These are phyloP conservation scores for Corynascus novoguineensis DNA, from an alignment of 495 filamentous ascomycete genomes.

Conservation along the genomic window DNA sequence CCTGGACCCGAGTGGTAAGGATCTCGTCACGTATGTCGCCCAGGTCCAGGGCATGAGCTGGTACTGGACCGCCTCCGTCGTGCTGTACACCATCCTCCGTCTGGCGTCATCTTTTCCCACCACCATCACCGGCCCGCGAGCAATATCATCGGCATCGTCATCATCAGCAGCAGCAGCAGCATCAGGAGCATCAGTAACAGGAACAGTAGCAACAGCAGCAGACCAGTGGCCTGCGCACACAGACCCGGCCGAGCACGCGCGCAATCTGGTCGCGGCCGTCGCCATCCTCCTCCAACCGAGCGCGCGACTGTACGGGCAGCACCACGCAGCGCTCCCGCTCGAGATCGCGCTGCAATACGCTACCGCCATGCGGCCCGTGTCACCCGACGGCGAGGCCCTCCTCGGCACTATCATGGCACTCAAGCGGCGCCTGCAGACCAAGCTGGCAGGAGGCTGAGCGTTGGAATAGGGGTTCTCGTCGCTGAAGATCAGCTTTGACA, in stretches of 20 bases:
- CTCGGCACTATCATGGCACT: not conserved
- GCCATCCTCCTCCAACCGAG: not conserved
- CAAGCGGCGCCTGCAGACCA: too few relatives aligned
- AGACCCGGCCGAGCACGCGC: not conserved
- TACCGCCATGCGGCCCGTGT: not conserved
- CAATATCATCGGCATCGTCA: too few relatives aligned
- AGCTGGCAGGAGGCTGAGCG: too few relatives aligned
- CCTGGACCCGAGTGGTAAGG: not conserved
- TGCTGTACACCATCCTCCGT: slow-evolving; percentile 12
- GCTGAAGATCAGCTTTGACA: too few relatives aligned
- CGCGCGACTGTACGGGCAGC: slow-evolving; percentile 7
- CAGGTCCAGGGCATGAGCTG: slow-evolving; percentile 13
- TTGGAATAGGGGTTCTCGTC: too few relatives aligned
- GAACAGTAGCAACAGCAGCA: not conserved
- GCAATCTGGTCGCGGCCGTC: not conserved
- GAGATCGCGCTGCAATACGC: slow-evolving; percentile 3
- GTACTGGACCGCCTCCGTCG: slow-evolving; percentile 7
- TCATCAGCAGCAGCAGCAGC: too few relatives aligned
- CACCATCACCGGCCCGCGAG: too few relatives aligned
- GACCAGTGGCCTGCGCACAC: not conserved
- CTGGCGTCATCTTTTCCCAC: too few relatives aligned
- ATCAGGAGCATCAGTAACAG: too few relatives aligned
- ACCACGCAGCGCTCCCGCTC: slow-evolving; percentile 7
- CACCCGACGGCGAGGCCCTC: not conserved
- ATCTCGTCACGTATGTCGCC: slow-evolving; percentile 7